Evolutionary conservation across 2,329 filamentous ascomycete genomes (phyloP), one percentile per base, ranked within the genome.

Genomic region (Aureobasidium lini): DNA sequence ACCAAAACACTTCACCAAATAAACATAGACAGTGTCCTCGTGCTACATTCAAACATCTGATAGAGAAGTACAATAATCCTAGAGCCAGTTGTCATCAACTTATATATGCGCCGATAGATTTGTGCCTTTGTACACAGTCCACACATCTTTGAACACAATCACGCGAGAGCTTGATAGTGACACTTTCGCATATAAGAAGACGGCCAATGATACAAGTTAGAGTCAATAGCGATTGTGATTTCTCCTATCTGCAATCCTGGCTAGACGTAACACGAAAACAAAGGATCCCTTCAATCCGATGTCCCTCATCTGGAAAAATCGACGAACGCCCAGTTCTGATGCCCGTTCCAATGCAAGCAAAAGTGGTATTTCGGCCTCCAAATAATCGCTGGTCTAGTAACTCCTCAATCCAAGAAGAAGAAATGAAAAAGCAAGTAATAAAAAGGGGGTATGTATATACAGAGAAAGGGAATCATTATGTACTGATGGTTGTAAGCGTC

Each of bases 381-480:
- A 42, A 43, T 15, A 36, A 56, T 46, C 40, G 40, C 40, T 46
- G 23, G 29, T 56, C 40, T 56, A 46, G 28, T 37, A 56, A 37
- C 37, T 29, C 36, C 46, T 31, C 36, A n/a, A 43, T 6, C 57
- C 31, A 43, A 4, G 23, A 15, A 49, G 31, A 29, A 32, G 40
- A 23, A 34, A 29, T 9, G 23, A 15, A 49, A 42, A 29, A 32
- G 40, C 36, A 34, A 29, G 32, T 29, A 18, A 32, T 13, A 40
- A 42, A 18, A 36, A 11, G 42, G 32, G 16, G 13, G n/a, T 56
- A 43, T 49, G 23, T 59, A 59, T 59, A 34, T 59, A 59, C 57
- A 59, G 18, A 50, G 46, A 59, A 53, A 52, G 32, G 47, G 29
- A 59, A 3, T 48, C 54, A 58, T 47, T 50, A 44, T 57, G 47